Percentiles rank a stretch among this genome's conserved stretches.
Evolutionary conservation across 768 basidiomycete genomes (phyloP).

Genomic region (Russula griseocarnosa): DNA sequence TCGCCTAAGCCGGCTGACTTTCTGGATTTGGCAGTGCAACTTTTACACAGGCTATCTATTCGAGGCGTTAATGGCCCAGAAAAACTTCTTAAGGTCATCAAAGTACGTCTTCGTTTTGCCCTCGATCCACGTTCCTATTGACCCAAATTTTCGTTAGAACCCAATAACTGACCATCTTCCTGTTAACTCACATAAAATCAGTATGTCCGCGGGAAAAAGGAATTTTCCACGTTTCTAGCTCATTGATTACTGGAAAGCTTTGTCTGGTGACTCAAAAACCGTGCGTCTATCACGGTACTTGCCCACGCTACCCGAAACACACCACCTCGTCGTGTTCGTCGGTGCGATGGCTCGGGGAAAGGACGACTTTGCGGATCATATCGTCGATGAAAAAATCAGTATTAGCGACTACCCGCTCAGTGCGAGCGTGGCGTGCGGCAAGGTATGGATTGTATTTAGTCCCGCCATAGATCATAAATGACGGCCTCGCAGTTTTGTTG

Average conservation of each 20-base stretch:
- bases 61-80: slow-evolving; percentile 95
- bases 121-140: not conserved
- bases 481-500: slow-evolving; percentile 66
- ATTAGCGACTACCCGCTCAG: slow-evolving; percentile 93
- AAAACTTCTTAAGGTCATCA: slow-evolving; percentile 95
- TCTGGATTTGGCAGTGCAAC: slow-evolving; percentile 63
- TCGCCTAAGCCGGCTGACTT: slow-evolving; percentile 1
- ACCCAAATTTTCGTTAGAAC: slow-evolving; percentile 51
- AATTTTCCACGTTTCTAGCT: slow-evolving; percentile 3
- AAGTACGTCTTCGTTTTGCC: slow-evolving; percentile 46
- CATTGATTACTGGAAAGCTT: slow-evolving; percentile 45
- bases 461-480: not conserved
- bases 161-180: slow-evolving; percentile 94
- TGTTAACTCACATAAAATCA: slow-evolving; percentile 91
- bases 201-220: slow-evolving; percentile 47
- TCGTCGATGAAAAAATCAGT: slow-evolving; percentile 94
- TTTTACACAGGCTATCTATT: slow-evolving; percentile 93
- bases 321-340: slow-evolving; percentile 91
- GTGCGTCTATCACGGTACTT: slow-evolving; percentile 80
- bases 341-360: slow-evolving; percentile 97
- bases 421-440: slow-evolving; percentile 93
- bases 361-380: slow-evolving; percentile 94
- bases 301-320: slow-evolving; percentile 78
- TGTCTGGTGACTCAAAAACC: slow-evolving; percentile 87
- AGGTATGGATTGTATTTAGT: slow-evolving; percentile 53